Evolutionary conservation across 495 filamentous ascomycete species (phyloP).

Genomic region (Neurospora sp.): DNA sequence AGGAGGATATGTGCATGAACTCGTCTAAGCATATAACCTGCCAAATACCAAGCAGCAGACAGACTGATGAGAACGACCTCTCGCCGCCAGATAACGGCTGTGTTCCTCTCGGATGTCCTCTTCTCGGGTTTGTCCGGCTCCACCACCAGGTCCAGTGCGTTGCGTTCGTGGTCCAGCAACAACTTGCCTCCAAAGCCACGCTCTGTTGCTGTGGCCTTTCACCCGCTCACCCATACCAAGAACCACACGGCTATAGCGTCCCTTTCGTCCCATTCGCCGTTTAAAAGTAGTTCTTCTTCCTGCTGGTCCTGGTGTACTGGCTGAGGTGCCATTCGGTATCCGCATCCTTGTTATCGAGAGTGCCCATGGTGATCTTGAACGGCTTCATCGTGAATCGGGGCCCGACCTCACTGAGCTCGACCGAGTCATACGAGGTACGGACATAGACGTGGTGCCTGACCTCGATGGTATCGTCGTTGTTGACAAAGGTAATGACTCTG

Average conservation of each 20-base stretch:
- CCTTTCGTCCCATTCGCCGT: not conserved
- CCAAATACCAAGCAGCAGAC: constrained; percentile 82
- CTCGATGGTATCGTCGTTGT: constrained; percentile 89
- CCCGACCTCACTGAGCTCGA: constrained; percentile 90
- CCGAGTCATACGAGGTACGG: constrained; percentile 72
- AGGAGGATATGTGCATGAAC: constrained; percentile 34
- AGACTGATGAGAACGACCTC: constrained; percentile 94
- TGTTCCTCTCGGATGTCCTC: constrained; percentile 56
- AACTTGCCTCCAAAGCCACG: constrained; percentile 81
- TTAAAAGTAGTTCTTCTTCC: constrained; percentile 90
- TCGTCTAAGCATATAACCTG: constrained; percentile 97
- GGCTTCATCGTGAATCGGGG: constrained; percentile 93
- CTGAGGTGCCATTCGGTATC: constrained; percentile 93
- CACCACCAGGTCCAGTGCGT: constrained; percentile 66
- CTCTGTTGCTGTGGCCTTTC: not conserved
- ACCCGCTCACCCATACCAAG: not conserved
- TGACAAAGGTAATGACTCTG: constrained; percentile 86
- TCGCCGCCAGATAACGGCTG: constrained; percentile 92
- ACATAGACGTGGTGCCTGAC: constrained; percentile 42
- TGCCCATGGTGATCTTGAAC: constrained; percentile 91
- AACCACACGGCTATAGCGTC: not conserved
- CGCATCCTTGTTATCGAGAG: constrained; percentile 89
- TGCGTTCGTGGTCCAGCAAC: constrained; percentile 60
- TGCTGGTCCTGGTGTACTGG: constrained; percentile 84
- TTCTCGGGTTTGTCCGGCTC: constrained; percentile 67